A percentile compares a stretch with the other conserved stretches of the same genome.
Conservation (phyloP, 2,329 filamentous ascomycete genomes). For the Xylaria digitata region DNA sequence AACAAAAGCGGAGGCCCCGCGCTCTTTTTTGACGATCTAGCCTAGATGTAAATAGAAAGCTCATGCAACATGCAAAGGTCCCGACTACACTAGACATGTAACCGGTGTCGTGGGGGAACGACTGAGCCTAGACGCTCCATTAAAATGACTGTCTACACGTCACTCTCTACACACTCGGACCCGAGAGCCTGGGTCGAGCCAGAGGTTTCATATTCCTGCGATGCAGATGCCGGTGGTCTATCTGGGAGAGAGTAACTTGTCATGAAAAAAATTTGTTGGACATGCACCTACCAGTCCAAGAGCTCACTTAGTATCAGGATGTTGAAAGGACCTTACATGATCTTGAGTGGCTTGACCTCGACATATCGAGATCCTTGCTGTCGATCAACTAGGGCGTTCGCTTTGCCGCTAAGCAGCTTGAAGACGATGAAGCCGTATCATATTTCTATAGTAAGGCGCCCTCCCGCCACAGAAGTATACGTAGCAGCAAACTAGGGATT, state of each 20-base stretch:
- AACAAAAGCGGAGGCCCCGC: constrained; percentile 51
- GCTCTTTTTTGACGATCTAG: constrained; percentile 37
- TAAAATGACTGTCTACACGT: constrained; percentile 11
- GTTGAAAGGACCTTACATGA: constrained; percentile 33
- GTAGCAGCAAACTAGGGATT: constrained; percentile 19
- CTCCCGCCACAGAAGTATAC: constrained; percentile 14
- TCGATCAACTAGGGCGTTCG: constrained; percentile 41
- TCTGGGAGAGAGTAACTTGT: constrained; percentile 3
- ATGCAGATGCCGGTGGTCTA: constrained; percentile 27
- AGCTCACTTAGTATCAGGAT: constrained; percentile 7
- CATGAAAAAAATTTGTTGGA: constrained; percentile 3
- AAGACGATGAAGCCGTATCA: constrained; percentile 32
- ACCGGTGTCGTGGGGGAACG: constrained; percentile 10
- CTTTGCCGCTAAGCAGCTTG: constrained; percentile 39
- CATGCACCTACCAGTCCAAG: neutral
- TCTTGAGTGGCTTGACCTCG: constrained; percentile 19
- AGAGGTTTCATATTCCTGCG: constrained; percentile 29
- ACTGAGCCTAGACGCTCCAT: constrained; percentile 8
- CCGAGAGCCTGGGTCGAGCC: constrained; percentile 38
- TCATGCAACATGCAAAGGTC: constrained; percentile 40
- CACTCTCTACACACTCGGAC: constrained; percentile 19
- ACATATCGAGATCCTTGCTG: constrained; percentile 41
- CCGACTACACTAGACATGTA: constrained; percentile 17
- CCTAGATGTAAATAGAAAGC: constrained; percentile 43
- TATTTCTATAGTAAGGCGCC: constrained; percentile 9